Base-by-base conservation (phyloP, 2,329 filamentous ascomycete species). In the Plectosphaerella sp. region DNA sequence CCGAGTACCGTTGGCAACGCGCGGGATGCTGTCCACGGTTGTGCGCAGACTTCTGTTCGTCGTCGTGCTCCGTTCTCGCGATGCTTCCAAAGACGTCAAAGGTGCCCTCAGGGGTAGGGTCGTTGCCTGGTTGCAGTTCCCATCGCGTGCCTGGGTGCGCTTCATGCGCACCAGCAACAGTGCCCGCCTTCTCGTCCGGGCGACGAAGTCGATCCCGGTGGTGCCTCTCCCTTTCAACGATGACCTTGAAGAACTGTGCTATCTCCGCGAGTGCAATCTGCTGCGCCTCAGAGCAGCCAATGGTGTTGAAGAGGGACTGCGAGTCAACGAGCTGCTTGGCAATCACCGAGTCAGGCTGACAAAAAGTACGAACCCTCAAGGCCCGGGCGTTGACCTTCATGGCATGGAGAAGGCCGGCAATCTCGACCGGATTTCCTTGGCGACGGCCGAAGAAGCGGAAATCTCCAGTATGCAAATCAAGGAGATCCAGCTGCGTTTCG, bases 401-500 rank as follows among this genome's bases (percentile, higher is more conserved):
- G 48, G 75, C 71, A 42, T 78, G 71, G 7, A 84, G 63, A 7
- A 83, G 66, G 2, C 73, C 77, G 8, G 64, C 59, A 41, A 82
- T 72, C 53, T 76, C 72, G 3, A 69, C 59, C 0, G 66, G 62
- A 47, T 74, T 68, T 24, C 68, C 67, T 51, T 78, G 72, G 10
- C 70, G 66, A 3, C 70, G 70, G 33, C 78, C 78, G 58, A 78
- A 76, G 64, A 84, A 84, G 35, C 72, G 73, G 59, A 84, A 84
- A 20, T 77, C 72, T 10, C 74, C 63, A 25, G 73, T 61, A 56
- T 84, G 80, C 9, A 77, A 61, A 15, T 64, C 60, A 20, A 83
- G 63, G 11, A 84, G 72, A 11, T 81, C 77, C n/a, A 84, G 61
- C 64, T 84, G 81, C 1, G 80, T 83, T 66, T 83, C 80, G 3